Percentiles rank a stretch among this genome's conserved stretches.
phyloP scores from a whole-genome alignment of 352 stramenopile genomes.

The Globisporangium viniferum region DNA sequence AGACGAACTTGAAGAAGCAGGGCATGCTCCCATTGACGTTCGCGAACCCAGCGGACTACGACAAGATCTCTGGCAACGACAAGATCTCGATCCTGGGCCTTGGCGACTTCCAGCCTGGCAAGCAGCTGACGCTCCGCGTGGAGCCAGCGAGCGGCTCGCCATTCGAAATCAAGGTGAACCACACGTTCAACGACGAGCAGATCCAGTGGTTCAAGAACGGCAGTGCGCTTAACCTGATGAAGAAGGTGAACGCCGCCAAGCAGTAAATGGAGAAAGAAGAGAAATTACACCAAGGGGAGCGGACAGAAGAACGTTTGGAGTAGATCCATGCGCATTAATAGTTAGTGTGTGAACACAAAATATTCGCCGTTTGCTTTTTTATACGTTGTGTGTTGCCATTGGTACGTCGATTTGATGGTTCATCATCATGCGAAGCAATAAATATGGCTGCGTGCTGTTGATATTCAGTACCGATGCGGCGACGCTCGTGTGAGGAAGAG shows the following conservation, averaged over 20 bases:
- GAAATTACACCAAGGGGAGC: constrained; percentile 1
- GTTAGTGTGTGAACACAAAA: constrained; percentile 12
- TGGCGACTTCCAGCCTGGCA: constrained; percentile 79
- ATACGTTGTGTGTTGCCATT: constrained; percentile 19
- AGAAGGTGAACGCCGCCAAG: constrained; percentile 76
- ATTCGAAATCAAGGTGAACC: constrained; percentile 91
- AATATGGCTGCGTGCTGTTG: not conserved
- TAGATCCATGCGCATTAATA: constrained; percentile 9
- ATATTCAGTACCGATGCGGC: constrained; percentile 18
- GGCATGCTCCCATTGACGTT: constrained; percentile 93
- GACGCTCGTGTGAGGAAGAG: constrained; percentile 31
- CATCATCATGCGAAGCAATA: not conserved
- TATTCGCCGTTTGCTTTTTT: constrained; percentile 15
- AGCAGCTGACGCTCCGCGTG: constrained; percentile 84
- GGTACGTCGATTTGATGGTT: not conserved
- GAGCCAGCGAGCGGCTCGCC: constrained; percentile 53
- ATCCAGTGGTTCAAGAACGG: constrained; percentile 95
- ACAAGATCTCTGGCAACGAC: constrained; percentile 91
- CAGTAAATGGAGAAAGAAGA: constrained; percentile 9
- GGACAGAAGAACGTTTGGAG: constrained; percentile 5
- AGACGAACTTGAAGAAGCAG: constrained; percentile 96
- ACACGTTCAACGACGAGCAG: constrained; percentile 95
- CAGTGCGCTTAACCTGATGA: constrained; percentile 94
- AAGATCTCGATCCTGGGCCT: constrained; percentile 90
- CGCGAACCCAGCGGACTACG: constrained; percentile 90